These are phyloP conservation scores for Citrus reticulata DNA, from an alignment of 345 rosid species.

Conservation along the genomic window DNA sequence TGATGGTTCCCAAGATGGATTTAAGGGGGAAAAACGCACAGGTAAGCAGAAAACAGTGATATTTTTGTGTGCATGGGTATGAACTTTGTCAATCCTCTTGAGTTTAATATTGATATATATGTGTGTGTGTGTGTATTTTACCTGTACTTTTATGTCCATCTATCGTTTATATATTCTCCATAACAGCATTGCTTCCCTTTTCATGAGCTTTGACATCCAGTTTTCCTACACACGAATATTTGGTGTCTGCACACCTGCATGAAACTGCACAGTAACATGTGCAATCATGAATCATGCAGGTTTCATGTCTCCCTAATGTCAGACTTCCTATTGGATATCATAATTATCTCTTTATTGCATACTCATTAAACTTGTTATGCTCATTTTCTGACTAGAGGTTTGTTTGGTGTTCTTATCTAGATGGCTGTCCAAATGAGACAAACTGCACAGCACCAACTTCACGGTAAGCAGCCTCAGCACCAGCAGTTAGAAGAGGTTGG, in stretches of 20 bases:
- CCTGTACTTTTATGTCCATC: not conserved
- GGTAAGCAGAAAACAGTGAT: constrained; percentile 18
- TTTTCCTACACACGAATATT: not conserved
- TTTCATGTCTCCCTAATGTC: not conserved
- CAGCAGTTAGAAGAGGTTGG: constrained; percentile 16
- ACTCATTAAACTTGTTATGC: not conserved
- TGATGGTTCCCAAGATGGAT: constrained; percentile 6
- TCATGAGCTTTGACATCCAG: not conserved
- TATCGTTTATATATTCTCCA: not conserved
- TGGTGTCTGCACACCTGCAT: not conserved
- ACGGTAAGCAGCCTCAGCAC: not conserved
- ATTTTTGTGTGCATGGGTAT: too few relatives aligned
- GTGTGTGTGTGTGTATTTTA: too few relatives aligned
- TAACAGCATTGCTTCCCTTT: not conserved
- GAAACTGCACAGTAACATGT: not conserved
- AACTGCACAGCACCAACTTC: constrained; percentile 5
- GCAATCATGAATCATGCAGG: not conserved
- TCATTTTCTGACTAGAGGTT: not conserved
- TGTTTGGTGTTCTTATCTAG: constrained; percentile 10
- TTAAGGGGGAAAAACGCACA: constrained; percentile 7
- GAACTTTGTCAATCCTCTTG: not conserved
- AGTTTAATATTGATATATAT: not conserved
- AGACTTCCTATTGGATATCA: not conserved
- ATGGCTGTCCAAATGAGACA: constrained; percentile 12
- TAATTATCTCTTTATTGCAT: not conserved